Conservation (phyloP, 768 basidiomycete species). For the Hypsizygus marmoreus region DNA sequence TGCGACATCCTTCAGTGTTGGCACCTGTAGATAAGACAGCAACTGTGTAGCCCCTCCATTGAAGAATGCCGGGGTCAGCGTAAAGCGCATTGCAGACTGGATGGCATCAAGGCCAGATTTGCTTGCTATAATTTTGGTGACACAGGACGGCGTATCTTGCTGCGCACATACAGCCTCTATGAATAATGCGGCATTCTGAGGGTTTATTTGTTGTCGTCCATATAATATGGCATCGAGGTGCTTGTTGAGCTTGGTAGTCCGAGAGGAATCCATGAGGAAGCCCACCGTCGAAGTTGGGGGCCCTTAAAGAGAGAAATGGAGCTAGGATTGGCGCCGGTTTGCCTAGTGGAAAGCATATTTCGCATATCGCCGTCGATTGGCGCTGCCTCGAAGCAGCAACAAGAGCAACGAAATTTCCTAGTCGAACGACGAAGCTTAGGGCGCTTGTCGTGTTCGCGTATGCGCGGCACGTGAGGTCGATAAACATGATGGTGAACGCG, state of each 20-base stretch:
- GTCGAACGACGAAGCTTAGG: no score
- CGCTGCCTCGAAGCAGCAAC: no score
- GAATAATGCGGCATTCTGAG: slow-evolving; percentile 30
- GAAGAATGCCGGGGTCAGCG: slow-evolving; percentile 33
- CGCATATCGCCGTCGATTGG: no score
- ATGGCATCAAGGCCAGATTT: slow-evolving; percentile 35
- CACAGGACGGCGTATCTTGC: slow-evolving; percentile 35
- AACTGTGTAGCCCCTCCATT: slow-evolving; percentile 35
- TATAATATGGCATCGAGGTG: slow-evolving; percentile 15
- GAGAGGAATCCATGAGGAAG: slow-evolving; percentile 5
- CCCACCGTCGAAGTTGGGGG: no score
- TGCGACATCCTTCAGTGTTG: slow-evolving; percentile 31
- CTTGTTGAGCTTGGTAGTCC: slow-evolving; percentile 18
- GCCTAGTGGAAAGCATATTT: no score
- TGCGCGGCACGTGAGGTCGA: no score
- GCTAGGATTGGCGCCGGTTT: no score
- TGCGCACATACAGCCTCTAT: slow-evolving; percentile 43
- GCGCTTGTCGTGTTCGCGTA: no score
- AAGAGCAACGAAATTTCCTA: no score
- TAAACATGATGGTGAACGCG: no score
- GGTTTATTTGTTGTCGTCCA: slow-evolving; percentile 8
- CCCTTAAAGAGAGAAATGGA: no score
- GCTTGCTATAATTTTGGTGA: slow-evolving; percentile 34
- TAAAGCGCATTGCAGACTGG: slow-evolving; percentile 37
- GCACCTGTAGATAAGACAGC: slow-evolving; percentile 36